Evolutionary conservation across 345 rosid genomes (phyloP), one percentile per base, ranked within the genome.

Genomic region (Diplotaxis tenuifolia): DNA sequence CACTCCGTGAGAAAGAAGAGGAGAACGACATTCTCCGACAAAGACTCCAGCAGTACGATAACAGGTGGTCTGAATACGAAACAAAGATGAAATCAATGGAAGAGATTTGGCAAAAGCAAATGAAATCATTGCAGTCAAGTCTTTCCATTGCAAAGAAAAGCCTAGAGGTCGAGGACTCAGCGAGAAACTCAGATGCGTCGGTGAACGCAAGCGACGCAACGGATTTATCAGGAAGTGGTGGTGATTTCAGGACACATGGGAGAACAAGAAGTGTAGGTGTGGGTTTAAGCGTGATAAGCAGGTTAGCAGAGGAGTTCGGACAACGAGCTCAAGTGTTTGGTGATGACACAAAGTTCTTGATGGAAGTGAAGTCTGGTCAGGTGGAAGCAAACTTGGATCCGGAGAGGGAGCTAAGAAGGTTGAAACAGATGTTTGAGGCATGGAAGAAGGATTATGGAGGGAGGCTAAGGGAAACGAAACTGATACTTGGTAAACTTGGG

Each of bases 81-180:
- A 84, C 77, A 22, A 94, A 87, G 75, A 88, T 94, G 96, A 91
- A 94, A 82, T 82, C 92, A 11, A 91, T 88, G 96, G 98, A 94
- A 83, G 96, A 91, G 79, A 86, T 81, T 67, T 94, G 97, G 97
- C 92, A 87, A 79, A 88, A 82, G 82, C 98, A 94, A 79, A 86
- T 94, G 93, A 75, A 73, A 64, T 88, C 97, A 23, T 83, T 89
- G 84, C 98, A 94, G 67, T 78, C 65, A 45, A 94, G 95, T 80
- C 87, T 91, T 80, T 85, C 88, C 55, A 84, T 90, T 2, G 96
- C 97, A 68, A 83, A 83, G 73, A 91, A 71, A 80, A 83, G 86
- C 79, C 84, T 89, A 70, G 83, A 83, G 63, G 70, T 89, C 1
- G 97, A 88, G n/a, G 80, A 79, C 40, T 75, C 68, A 7, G 73